Base-by-base conservation (phyloP, 75 land plant genomes). In the Adiantum capillusveneris region DNA sequence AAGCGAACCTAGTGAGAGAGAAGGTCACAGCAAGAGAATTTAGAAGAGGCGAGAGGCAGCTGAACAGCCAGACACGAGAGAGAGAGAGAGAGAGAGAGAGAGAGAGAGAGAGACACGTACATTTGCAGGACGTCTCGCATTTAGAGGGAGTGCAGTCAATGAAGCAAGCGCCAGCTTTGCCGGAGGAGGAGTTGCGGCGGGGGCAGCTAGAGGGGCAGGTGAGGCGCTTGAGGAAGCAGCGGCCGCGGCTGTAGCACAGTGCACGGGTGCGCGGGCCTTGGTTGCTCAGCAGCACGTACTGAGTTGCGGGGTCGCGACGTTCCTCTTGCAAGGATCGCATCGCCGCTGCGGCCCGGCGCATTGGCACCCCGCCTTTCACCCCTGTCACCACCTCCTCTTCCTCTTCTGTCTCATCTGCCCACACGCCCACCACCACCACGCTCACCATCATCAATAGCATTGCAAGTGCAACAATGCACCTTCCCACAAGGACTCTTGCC, bases 51-150 rank as follows among this genome's bases (percentile, higher is more conserved):
- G n/a, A 57, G 58, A 57, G 7, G 28, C 30, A 57, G 28, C 16
- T 25, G n/a, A 7, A 57, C 14, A 57, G 26, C 17, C 30, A 57
- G 31, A 9, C 16, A 57, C 7, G 21, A 39, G 42, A 31, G 18
- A 58, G 39, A 18, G 43, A 31, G 25, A 58, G 27, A 54, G 57
- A 54, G 57, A 30, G 44, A 59, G 22, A 41, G 60, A 59, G 19
- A 49, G 55, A n/a, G 49, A 13, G 72, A 60, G 22, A 46, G 50
- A 46, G 50, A n/a, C 43, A 18, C 83, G 67, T 54, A 77, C 81
- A 30, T 60, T 42, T 73, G 75, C 84, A 81, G 18, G 71, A 67
- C 7, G 77, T 73, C 48, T 78, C 69, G 58, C 84, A 81, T 53
- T 53, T 64, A 29, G 84, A 78, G 0, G 64, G 59, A 18, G 53